Base-by-base conservation (phyloP, 2,329 filamentous ascomycete genomes). In the Rhynchosporium secalis region DNA sequence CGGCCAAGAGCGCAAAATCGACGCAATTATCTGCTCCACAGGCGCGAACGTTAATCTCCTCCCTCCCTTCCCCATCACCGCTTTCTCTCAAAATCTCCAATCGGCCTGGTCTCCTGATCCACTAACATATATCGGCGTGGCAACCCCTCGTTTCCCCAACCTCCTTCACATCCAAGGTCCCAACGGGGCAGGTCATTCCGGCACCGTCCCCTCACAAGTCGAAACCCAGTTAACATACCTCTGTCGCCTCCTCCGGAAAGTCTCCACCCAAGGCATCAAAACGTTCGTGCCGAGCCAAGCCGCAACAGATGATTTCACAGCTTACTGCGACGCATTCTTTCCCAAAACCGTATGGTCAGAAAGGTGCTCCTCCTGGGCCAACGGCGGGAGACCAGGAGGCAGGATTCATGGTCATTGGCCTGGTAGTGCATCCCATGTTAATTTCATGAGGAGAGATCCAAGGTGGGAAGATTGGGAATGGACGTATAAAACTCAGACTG, bases 351-450 rank as follows among this genome's bases (percentile, higher is more conserved):
- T 85, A 1, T 74, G 87, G 61, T 79, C 80, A 0, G 84, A 87
- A 58, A 82, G 84, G 61, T 91, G 88, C 72, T 85, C 83, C 46
- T 88, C 84, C 0, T 91, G 89, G 89, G 89, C 88, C 63, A 91
- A 91, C 63, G 85, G 88, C 12, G 85, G 85, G 0, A 76, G 76
- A 5, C 82, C 86, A 0, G 87, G 87, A 0, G 82, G 79, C 0
- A 77, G 86, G 3, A 85, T 91, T 29, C 86, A 89, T 65, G 88
- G 87, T 0, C 71, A 89, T 6, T 92, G 88, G 83, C 89, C 88
- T 0, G 88, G 88, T 0, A 88, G 85, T 66, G 86, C 86, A 1
- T 78, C 82, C 0, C 85, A 89, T 68, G 76, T 85, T 38, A 86
- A 86, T 2, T 79, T 83, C 13, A 78, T 88, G 7, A 78, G 85